Base-by-base conservation (phyloP, 2,329 filamentous ascomycete genomes). In the Fusarium sp. region DNA sequence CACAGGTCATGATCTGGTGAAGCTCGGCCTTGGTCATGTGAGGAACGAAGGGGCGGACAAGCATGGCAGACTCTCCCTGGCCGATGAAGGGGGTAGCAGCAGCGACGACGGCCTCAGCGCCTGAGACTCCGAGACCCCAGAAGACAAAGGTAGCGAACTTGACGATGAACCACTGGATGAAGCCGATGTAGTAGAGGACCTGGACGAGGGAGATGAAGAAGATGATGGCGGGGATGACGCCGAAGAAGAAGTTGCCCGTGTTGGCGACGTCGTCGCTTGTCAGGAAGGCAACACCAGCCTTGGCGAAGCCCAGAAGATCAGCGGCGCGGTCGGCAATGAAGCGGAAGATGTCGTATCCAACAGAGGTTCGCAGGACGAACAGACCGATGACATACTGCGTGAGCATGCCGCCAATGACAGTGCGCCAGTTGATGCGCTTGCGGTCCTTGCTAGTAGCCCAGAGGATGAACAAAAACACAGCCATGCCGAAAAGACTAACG, bases 131-230 rank as follows among this genome's bases (percentile, higher is more conserved):
- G 83, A 98, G 92, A 50, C 87, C 89, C 93, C 94, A 97, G 89
- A 96, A 97, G 88, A 98, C 97, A 83, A 98, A 95, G 58, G 90
- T 88, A 68, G 95, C 94, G 77, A 96, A 94, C 83, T 98, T 98
- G 76, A 87, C 86, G 79, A 98, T 90, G 83, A 95, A 94, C 95
- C 95, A 98, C 84, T 97, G 95, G 60, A 98, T 85, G 72, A 95
- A 87, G 6, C 93, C 93, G 77, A 91, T 87, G 85, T 95, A 93
- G 85, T 94, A 97, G 48, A 97, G 83, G 20, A 98, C 89, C 83
- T 97, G 93, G 32, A 97, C 94, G n/a, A 98, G 87, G 3, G 95
- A 91, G 66, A 98, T 93, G 90, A 98, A 98, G 90, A 98, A 98
- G 85, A 98, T 94, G 83, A 98, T 97, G 78, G 95, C 91, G 0